A percentile compares a stretch with the other conserved stretches of the same genome.
Conservation (phyloP, 192 early-diverging fungal species). For the Backusella macrospora region DNA sequence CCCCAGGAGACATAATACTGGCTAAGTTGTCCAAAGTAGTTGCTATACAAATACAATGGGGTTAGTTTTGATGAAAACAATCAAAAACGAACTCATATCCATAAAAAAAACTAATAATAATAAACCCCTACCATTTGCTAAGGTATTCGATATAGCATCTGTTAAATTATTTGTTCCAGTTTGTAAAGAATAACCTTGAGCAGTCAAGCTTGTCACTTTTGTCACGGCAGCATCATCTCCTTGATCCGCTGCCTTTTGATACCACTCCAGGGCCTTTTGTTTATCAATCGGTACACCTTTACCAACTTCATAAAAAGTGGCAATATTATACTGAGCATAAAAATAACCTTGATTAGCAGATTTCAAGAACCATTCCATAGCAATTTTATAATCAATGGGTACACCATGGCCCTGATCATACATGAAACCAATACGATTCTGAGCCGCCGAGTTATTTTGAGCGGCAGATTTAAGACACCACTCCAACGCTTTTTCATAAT, state of each 20-base stretch:
- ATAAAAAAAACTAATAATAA: no score
- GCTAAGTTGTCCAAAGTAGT: background rate
- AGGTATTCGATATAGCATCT: no score
- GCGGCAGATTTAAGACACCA: conserved; percentile 39
- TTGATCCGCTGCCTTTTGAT: conserved; percentile 29
- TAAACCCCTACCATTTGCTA: no score
- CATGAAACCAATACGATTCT: conserved; percentile 25
- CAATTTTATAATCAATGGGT: conserved; percentile 51
- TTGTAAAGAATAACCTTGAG: background rate
- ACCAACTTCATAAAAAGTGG: conserved; percentile 74
- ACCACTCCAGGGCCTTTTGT: conserved; percentile 43
- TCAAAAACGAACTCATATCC: no score
- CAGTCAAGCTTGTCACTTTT: background rate
- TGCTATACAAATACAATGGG: no score
- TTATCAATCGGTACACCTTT: conserved; percentile 48
- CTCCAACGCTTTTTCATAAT: background rate
- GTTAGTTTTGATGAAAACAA: background rate
- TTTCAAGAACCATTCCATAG: conserved; percentile 65
- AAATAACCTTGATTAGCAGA: conserved; percentile 74
- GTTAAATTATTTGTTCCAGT: background rate
- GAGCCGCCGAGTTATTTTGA: conserved; percentile 57
- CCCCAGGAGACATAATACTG: background rate
- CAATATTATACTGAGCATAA: conserved; percentile 84
- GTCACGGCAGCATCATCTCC: conserved; percentile 38
- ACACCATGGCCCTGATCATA: background rate